phyloP scores from a whole-genome alignment of 768 basidiomycete species.

The Boletus vermiculosoides region DNA sequence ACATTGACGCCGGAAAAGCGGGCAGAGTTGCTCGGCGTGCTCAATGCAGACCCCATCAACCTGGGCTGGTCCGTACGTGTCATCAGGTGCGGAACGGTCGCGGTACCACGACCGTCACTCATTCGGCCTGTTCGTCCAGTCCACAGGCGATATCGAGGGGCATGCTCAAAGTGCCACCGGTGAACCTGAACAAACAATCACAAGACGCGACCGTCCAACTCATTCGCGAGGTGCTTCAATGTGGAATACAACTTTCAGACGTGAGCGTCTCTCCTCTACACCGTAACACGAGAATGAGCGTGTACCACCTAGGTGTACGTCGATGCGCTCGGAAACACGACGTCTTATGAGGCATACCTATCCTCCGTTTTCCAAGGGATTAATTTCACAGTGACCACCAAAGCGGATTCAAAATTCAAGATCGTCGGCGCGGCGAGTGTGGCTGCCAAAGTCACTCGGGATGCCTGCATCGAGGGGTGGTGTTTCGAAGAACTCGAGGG shows the following conservation, averaged over 20 bases:
- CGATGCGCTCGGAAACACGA: conserved; percentile 88
- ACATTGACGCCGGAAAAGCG: conserved; percentile 74
- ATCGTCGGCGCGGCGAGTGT: conserved; percentile 97
- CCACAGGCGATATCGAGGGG: conserved; percentile 89
- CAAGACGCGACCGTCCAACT: conserved; percentile 88
- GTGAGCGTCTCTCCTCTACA: conserved; percentile 36
- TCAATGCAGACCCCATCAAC: conserved; percentile 68
- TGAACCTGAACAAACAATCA: conserved; percentile 85
- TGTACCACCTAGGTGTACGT: conserved; percentile 71
- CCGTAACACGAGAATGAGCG: not conserved
- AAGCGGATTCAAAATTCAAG: conserved; percentile 95
- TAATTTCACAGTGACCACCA: conserved; percentile 82
- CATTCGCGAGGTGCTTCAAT: conserved; percentile 80
- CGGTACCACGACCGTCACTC: not conserved
- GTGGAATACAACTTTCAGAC: conserved; percentile 77
- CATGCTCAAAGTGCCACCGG: conserved; percentile 83
- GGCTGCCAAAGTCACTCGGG: conserved; percentile 96
- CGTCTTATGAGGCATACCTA: conserved; percentile 82
- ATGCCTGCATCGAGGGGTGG: conserved; percentile 88
- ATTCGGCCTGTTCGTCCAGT: conserved; percentile 38
- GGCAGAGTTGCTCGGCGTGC: conserved; percentile 57
- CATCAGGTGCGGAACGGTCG: conserved; percentile 45
- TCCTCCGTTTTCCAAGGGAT: conserved; percentile 80
- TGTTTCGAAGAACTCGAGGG: conserved; percentile 61
- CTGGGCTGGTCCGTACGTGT: conserved; percentile 84